Evolutionary conservation across 805 yeast genomes (phyloP).

Genomic region (Middelhovenomyces tepae): DNA sequence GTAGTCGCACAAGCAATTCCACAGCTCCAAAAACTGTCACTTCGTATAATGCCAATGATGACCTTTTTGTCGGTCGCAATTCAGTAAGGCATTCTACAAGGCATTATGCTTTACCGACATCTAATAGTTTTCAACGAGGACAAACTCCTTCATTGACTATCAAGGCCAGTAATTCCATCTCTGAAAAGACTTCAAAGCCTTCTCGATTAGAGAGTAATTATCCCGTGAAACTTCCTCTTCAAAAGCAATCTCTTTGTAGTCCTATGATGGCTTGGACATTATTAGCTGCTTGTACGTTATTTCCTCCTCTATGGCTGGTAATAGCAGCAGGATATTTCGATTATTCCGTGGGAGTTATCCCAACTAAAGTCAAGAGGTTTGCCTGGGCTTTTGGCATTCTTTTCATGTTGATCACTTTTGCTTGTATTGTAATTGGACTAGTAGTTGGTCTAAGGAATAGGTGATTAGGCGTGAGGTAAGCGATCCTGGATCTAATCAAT

Average conservation of each 20-base stretch:
- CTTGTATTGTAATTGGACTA: slow-evolving; percentile 39
- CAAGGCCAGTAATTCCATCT: slow-evolving; percentile 3
- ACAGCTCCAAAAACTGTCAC: too few species aligned
- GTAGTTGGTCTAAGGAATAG: slow-evolving; percentile 34
- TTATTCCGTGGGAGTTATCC: slow-evolving; percentile 24
- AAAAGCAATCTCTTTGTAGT: slow-evolving; percentile 4
- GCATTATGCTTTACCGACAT: slow-evolving; percentile 6
- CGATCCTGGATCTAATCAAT: too few species aligned
- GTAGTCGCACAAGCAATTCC: too few species aligned
- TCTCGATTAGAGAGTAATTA: too few species aligned
- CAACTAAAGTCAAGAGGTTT: slow-evolving; percentile 21
- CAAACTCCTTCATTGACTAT: too few species aligned
- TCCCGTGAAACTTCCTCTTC: slow-evolving; percentile 9
- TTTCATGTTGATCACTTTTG: slow-evolving; percentile 24
- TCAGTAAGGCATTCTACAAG: slow-evolving; percentile 11
- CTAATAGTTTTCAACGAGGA: slow-evolving; percentile 8
- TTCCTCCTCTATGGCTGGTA: slow-evolving; percentile 34
- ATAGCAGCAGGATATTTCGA: slow-evolving; percentile 31
- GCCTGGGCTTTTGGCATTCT: slow-evolving; percentile 26
- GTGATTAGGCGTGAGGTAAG: slow-evolving; percentile 4
- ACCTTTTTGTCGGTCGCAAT: too few species aligned
- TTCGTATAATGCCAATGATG: too few species aligned
- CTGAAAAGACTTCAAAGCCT: not conserved
- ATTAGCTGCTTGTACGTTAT: slow-evolving; percentile 17
- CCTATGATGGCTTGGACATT: slow-evolving; percentile 18